Evolutionary conservation across 352 stramenopile genomes (phyloP).

Genomic region (Phytophthora quininea): DNA sequence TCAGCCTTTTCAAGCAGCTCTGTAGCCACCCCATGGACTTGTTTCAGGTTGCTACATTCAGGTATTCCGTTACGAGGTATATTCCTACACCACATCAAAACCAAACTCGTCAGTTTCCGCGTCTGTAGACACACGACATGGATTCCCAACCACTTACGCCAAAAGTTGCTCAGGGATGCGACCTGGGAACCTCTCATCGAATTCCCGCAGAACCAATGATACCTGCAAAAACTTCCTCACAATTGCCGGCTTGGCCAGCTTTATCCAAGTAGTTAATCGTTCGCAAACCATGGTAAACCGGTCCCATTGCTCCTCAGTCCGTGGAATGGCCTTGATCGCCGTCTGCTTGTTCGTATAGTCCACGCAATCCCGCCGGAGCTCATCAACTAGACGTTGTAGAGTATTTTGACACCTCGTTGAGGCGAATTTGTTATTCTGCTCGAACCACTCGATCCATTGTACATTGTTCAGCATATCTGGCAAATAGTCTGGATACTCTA

Average conservation of each 20-base stretch:
- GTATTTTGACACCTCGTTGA: neutral
- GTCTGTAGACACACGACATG: too few relatives aligned
- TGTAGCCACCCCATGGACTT: too few relatives aligned
- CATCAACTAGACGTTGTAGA: slow-evolving; percentile 10
- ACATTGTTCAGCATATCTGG: slow-evolving; percentile 12
- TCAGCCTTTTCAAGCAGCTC: too few relatives aligned
- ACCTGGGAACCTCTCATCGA: slow-evolving; percentile 16
- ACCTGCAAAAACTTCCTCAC: slow-evolving; percentile 2
- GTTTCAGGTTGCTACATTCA: too few relatives aligned
- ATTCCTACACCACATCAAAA: too few relatives aligned
- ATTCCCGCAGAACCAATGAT: slow-evolving; percentile 11
- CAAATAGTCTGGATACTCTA: slow-evolving; percentile 13
- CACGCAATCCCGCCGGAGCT: slow-evolving; percentile 14
- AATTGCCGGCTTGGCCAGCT: slow-evolving; percentile 3
- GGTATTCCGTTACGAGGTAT: too few relatives aligned
- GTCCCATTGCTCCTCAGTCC: slow-evolving; percentile 10
- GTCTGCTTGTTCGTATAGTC: slow-evolving; percentile 2
- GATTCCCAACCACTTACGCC: slow-evolving; percentile 15
- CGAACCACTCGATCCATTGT: slow-evolving; percentile 9
- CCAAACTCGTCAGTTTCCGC: too few relatives aligned
- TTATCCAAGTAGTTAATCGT: slow-evolving; percentile 3
- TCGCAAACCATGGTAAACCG: slow-evolving; percentile 4
- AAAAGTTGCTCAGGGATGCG: slow-evolving; percentile 11
- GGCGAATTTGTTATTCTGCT: neutral
- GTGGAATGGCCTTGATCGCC: neutral